phyloP scores from a whole-genome alignment of 1,284 basidiomycete genomes.

The Quambalaria eucalypti region DNA sequence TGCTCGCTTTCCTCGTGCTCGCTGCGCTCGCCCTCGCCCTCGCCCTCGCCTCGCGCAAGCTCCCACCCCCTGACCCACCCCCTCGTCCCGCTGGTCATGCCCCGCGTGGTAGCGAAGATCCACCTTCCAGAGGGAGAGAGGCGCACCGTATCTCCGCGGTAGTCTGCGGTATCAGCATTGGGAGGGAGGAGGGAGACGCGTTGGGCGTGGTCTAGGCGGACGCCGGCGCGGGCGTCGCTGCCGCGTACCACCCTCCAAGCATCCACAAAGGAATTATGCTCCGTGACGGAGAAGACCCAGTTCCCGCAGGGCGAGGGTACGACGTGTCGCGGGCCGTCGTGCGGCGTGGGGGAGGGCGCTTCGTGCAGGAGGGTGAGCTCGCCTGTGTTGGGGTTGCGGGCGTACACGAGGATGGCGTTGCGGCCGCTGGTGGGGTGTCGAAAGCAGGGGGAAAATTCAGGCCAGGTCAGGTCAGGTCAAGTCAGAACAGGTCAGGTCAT shows the following conservation, averaged over 20 bases:
- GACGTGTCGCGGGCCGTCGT: conserved; percentile 36
- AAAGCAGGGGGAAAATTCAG: not conserved
- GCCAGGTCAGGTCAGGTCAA: not conserved
- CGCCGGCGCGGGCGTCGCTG: not conserved
- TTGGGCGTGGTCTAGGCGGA: conserved; percentile 2
- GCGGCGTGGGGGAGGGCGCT: conserved; percentile 5
- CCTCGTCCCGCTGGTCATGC: conserved; percentile 11
- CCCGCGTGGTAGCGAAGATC: conserved; percentile 34
- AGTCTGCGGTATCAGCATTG: conserved; percentile 6
- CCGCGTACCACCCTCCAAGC: conserved; percentile 9
- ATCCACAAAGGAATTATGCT: conserved; percentile 33
- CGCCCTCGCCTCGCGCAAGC: not conserved
- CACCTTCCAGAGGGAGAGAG: conserved; percentile 20
- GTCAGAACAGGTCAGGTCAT: not conserved
- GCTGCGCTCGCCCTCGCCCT: not conserved
- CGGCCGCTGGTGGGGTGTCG: conserved; percentile 13
- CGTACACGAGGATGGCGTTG: conserved; percentile 32
- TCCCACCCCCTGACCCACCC: conserved; percentile 23
- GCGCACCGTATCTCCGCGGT: conserved; percentile 36
- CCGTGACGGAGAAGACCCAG: conserved; percentile 31
- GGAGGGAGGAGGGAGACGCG: conserved; percentile 13
- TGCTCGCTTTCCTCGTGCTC: not conserved
- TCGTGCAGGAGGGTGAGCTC: conserved; percentile 14
- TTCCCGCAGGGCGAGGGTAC: conserved; percentile 26
- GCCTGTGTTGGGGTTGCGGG: conserved; percentile 3